Evolutionary conservation across 352 stramenopile species (phyloP), one percentile per base, ranked within the genome.

Genomic region (Pythium coloratum): DNA sequence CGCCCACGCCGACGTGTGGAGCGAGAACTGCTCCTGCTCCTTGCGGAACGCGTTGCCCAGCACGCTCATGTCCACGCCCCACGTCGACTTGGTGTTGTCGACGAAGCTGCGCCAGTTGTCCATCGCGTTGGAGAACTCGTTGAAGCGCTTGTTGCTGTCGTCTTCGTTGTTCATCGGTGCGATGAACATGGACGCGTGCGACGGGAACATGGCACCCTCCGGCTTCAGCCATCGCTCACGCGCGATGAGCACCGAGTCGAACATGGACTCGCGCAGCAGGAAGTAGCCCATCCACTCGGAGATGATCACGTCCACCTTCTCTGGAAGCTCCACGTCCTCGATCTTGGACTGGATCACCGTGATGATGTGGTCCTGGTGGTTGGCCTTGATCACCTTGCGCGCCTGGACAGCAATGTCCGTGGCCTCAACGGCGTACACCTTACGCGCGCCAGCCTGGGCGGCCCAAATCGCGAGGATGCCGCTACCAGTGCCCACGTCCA

Each of bases 281-380:
- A 99, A 99, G 82, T 99, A 99, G 62, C 88, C 88, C 98, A 99
- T 99, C 95, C 97, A 99, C 82, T 99, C 97, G 13, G 95, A 99
- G 62, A 99, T 97, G 60, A 99, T 99, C 64, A 99, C 98, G 76
- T 99, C 98, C 33, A 99, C 98, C 70, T 98, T 97, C 74, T 99
- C 95, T 0, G 97, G 96, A 2, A 99, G 83, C 66, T 98, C 74
- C 20, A 99, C 89, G 59, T 99, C 96, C 78, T 99, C 98, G 5
- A 99, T 97, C 72, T 98, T 98, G 59, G 94, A 90, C 84, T 99
- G 95, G 72, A 99, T 99, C 38, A 99, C 97, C 20, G 97, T 98
- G 28, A 99, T 90, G 65, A 99, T 90, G 75, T 98, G 80, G 76
- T 96, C 86, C 63, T 99, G 89, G 47, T 90, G 81, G 83, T 99